Evolutionary conservation across 257 asterid species (phyloP).

Genomic region (Forsythia suspensa): DNA sequence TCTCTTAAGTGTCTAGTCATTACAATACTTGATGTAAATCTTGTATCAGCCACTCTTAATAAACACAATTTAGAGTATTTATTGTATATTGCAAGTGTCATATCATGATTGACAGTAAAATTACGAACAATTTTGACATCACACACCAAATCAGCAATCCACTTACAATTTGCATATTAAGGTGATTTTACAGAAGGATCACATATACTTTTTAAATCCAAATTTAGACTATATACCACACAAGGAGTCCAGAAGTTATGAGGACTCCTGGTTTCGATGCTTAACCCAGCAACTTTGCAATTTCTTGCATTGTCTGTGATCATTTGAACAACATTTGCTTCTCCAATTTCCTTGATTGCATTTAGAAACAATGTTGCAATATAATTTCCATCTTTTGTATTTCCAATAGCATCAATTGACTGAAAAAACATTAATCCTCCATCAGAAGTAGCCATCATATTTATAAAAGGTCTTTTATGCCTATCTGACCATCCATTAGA

Average conservation of each 20-base stretch:
- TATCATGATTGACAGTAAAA: neutral
- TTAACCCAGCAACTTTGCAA: neutral
- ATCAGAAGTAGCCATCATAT: no score
- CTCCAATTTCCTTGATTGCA: neutral
- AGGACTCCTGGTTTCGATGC: neutral
- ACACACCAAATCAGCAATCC: neutral
- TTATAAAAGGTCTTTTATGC: no score
- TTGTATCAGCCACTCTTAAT: neutral
- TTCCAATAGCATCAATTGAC: neutral
- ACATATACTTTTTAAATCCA: neutral
- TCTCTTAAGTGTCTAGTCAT: neutral
- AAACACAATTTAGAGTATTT: neutral
- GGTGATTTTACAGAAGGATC: neutral
- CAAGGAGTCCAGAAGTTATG: neutral
- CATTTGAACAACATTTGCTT: neutral
- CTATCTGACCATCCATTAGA: neutral
- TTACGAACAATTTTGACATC: neutral
- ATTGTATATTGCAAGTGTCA: neutral
- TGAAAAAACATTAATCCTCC: no score
- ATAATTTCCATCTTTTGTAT: neutral
- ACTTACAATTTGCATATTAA: neutral
- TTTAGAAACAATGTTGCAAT: neutral
- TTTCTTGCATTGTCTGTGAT: neutral
- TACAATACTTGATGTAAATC: neutral
- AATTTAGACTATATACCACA: neutral